Percentiles rank a stretch among this genome's conserved stretches.
Evolutionary conservation across 2,329 filamentous ascomycete genomes (phyloP).

Genomic region (Colletotrichum kahawae): DNA sequence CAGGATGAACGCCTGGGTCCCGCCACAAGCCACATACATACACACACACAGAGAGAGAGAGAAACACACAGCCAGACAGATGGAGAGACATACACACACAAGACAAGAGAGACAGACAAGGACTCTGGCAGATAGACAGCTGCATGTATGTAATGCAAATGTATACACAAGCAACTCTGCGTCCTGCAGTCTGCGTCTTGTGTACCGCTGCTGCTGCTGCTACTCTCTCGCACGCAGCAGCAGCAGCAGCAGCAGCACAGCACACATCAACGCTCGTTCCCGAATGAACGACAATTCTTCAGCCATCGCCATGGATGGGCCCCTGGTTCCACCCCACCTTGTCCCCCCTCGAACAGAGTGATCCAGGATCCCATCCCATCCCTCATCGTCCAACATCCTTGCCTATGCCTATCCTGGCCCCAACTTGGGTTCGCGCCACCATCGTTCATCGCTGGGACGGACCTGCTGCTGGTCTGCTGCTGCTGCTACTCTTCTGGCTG

Average conservation of each 20-base stretch:
- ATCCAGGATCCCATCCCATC: slow-evolving; percentile 10
- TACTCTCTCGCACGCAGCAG: not conserved
- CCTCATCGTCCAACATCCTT: slow-evolving; percentile 2
- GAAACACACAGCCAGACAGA: not conserved
- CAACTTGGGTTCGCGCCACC: slow-evolving; percentile 11
- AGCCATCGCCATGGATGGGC: slow-evolving; percentile 11
- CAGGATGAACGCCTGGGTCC: not conserved
- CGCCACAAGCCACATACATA: not conserved
- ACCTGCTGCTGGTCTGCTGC: not conserved
- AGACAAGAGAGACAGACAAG: not conserved
- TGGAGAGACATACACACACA: not conserved
- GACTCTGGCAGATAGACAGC: not conserved
- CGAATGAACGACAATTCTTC: slow-evolving; percentile 20
- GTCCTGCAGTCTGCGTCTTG: not conserved
- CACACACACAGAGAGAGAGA: not conserved
- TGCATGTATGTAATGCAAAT: not conserved
- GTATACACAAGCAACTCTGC: not conserved
- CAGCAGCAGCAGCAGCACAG: too few species aligned
- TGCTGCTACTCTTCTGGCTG: not conserved
- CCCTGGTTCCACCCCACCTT: slow-evolving; percentile 4
- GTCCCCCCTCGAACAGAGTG: slow-evolving; percentile 2
- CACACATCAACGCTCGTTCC: slow-evolving; percentile 2
- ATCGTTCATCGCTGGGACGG: not conserved
- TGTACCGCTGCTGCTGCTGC: not conserved
- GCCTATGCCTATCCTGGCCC: slow-evolving; percentile 7